Base-by-base conservation (phyloP, 305 asterid species). In the Striga hermonthica region DNA sequence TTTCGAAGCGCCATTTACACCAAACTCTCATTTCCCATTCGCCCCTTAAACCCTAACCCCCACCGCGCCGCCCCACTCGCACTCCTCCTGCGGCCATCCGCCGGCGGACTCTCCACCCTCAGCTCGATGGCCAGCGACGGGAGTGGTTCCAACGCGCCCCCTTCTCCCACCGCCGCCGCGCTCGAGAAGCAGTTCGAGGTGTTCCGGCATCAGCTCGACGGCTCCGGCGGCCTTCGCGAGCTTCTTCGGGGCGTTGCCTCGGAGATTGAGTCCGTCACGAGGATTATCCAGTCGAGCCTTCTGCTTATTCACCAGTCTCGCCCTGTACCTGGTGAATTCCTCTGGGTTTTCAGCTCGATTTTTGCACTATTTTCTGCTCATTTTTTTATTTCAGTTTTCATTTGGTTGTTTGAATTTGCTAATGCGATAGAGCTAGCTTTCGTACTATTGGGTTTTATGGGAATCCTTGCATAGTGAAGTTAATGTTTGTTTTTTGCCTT, bases 241-340 rank as follows among this genome's bases (percentile, higher is more conserved):
- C 91, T 96, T 9, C 84, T 89, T 54, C 83, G 93, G 5, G 69
- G 74, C 16, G 91, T 84, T 0, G 84, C 97, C 28, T 7, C 63
- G 71, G 96, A 92, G 63, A 89, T 92, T 16, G 98, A 92, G 69
- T 84, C 98, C 43, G 76, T 79, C 62, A 77, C 93, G 6, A 76
- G 97, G 81, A 76, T 76, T 39, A 89, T 87, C 78, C 90, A 89
- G 16, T 86, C 95, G 1, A 81, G 77, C 68, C 89, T 92, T n/a
- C 90, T 91, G 34, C 89, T 89, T 9, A 83, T 87, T 78, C 97
- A 91, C 66, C 95, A 91, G 62, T 87, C 95, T 47, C 82, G 84
- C 62, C 90, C 97, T 31, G 28, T 84, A 62, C 79, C 96, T 14
- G 96, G 98, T 91, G 54, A 22, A 0, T 57, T 31, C 5, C 57